phyloP scores from a whole-genome alignment of 2,329 filamentous ascomycete species.

The Ramularia collo-cygni region DNA sequence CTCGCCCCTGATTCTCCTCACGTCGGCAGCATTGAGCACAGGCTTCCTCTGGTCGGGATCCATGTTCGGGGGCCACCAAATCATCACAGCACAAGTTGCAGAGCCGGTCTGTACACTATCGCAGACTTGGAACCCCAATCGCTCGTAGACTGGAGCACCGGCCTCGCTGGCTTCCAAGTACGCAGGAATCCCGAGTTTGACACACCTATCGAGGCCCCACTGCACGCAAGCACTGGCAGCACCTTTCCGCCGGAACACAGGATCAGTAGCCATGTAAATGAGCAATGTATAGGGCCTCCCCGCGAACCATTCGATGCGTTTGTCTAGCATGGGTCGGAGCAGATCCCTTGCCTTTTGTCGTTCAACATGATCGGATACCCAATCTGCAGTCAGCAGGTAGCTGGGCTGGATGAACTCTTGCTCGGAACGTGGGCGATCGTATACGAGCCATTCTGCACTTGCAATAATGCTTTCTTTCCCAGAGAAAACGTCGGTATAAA shows the following conservation, averaged over 20 bases:
- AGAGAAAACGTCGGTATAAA: slow-evolving; percentile 14
- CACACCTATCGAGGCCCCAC: slow-evolving; percentile 33
- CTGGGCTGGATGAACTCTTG: slow-evolving; percentile 9
- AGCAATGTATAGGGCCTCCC: slow-evolving; percentile 15
- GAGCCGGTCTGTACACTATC: slow-evolving; percentile 9
- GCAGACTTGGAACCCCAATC: slow-evolving; percentile 27
- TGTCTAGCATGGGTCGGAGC: slow-evolving; percentile 11
- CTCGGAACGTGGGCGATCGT: slow-evolving; percentile 9
- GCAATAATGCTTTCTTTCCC: slow-evolving; percentile 17
- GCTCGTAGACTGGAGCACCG: slow-evolving; percentile 32
- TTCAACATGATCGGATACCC: slow-evolving; percentile 12
- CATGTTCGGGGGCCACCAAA: slow-evolving; percentile 19
- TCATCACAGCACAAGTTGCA: slow-evolving; percentile 15
- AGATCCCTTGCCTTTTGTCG: slow-evolving; percentile 3
- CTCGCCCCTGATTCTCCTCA: too few relatives aligned
- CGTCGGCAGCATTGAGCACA: too few relatives aligned
- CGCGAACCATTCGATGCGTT: slow-evolving; percentile 15
- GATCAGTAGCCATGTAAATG: slow-evolving; percentile 28
- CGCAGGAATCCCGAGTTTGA: slow-evolving; percentile 27
- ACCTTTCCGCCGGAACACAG: slow-evolving; percentile 31
- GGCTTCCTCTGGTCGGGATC: slow-evolving; percentile 13
- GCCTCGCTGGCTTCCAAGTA: slow-evolving; percentile 33
- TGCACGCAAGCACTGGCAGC: slow-evolving; percentile 31
- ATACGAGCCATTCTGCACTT: slow-evolving; percentile 21
- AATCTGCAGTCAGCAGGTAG: slow-evolving; percentile 14